Conservation (phyloP, 1,284 basidiomycete genomes). For the Cryptococcus sp. region DNA sequence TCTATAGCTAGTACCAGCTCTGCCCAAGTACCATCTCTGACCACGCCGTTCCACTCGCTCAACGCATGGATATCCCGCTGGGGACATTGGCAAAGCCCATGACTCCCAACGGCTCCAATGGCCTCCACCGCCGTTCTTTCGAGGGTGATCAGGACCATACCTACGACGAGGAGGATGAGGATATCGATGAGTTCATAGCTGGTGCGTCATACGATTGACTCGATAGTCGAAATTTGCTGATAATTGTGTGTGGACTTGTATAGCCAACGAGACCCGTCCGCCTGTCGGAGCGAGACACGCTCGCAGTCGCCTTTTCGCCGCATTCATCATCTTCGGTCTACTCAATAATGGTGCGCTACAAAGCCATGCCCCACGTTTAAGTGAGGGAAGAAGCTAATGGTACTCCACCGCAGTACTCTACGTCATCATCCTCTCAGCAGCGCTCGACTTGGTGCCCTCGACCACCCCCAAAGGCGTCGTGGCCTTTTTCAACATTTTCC, state of each 20-base stretch:
- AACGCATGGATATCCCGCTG: too few relatives aligned
- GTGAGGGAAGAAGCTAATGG: background rate
- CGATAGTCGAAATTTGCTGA: background rate
- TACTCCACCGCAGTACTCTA: slow-evolving; percentile 67
- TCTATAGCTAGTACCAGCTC: too few relatives aligned
- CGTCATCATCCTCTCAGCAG: slow-evolving; percentile 94
- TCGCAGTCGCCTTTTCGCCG: slow-evolving; percentile 34
- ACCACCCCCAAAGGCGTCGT: slow-evolving; percentile 86
- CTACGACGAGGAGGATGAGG: slow-evolving; percentile 8
- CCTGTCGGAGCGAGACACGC: slow-evolving; percentile 15
- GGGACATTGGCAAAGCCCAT: too few relatives aligned
- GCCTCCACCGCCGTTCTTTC: too few relatives aligned
- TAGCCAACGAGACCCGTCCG: slow-evolving; percentile 12
- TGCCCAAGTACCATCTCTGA: too few relatives aligned
- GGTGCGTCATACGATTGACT: slow-evolving; percentile 12
- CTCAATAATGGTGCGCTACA: slow-evolving; percentile 48
- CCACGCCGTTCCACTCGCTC: too few relatives aligned
- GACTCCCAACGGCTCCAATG: too few relatives aligned
- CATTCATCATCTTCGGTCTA: slow-evolving; percentile 51
- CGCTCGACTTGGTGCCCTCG: slow-evolving; percentile 87
- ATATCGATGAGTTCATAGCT: slow-evolving; percentile 34
- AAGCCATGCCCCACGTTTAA: background rate
- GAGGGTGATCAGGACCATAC: too few relatives aligned
- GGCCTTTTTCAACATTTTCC: slow-evolving; percentile 86
- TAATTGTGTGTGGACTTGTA: background rate